Percentiles rank a stretch among this genome's conserved stretches.
Evolutionary conservation across 148 eudicot genomes (phyloP).

Genomic region (Dysphania ambrosioides): DNA sequence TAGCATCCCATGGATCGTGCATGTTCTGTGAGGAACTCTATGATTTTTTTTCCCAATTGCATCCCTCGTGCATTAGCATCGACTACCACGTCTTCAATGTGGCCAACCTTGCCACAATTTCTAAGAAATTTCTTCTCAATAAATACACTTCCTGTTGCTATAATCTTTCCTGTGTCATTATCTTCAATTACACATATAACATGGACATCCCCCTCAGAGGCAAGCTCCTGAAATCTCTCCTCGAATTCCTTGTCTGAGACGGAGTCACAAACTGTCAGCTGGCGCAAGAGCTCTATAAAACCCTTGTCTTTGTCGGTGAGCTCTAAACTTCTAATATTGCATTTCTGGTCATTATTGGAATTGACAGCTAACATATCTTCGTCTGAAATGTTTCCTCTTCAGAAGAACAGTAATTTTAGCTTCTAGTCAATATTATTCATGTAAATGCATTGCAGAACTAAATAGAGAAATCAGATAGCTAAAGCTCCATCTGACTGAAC

Average conservation of each 20-base stretch:
- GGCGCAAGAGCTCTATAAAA: constrained; percentile 68
- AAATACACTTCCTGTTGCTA: constrained; percentile 83
- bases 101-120: constrained; percentile 84
- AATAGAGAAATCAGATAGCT: neutral
- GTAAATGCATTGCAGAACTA: too few relatives aligned
- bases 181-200: constrained; percentile 82
- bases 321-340: constrained; percentile 58
- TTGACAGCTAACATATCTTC: constrained; percentile 20
- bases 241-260: constrained; percentile 61
- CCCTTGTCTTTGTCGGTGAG: constrained; percentile 71
- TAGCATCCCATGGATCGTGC: constrained; percentile 68
- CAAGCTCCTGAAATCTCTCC: constrained; percentile 60
- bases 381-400: neutral
- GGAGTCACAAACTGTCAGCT: constrained; percentile 74
- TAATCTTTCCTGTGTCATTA: constrained; percentile 40
- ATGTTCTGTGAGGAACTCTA: constrained; percentile 58
- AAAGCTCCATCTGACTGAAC: neutral
- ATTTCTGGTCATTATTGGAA: constrained; percentile 11
- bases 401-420: neutral
- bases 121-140: constrained; percentile 79
- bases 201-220: constrained; percentile 58
- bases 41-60: constrained; percentile 73
- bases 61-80: constrained; percentile 58
- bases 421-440: too few relatives aligned
- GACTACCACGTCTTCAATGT: constrained; percentile 87